These are phyloP conservation scores for Cladosporium phlei DNA, from an alignment of 2,329 filamentous ascomycete genomes.

Conservation along the genomic window DNA sequence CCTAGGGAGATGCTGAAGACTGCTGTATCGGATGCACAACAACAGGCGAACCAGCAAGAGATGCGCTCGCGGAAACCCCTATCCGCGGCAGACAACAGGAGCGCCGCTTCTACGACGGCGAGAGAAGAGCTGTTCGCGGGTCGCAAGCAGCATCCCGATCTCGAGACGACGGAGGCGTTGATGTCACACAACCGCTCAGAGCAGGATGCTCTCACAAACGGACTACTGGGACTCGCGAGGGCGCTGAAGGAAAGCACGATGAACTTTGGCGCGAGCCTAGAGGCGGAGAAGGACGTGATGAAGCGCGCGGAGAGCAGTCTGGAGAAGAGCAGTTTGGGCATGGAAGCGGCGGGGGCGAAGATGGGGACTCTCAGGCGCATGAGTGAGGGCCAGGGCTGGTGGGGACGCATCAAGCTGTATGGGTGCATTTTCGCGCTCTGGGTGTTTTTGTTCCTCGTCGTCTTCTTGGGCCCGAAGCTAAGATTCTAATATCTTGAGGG, in stretches of 20 bases:
- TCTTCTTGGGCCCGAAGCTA: constrained; percentile 83
- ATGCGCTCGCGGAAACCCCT: constrained; percentile 25
- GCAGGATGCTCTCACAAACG: constrained; percentile 76
- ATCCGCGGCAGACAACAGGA: constrained; percentile 23
- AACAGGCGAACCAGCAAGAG: constrained; percentile 17
- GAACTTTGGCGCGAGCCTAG: constrained; percentile 66
- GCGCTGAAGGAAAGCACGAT: constrained; percentile 71
- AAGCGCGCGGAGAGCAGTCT: constrained; percentile 68
- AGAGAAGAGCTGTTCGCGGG: constrained; percentile 34
- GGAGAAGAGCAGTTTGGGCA: constrained; percentile 67
- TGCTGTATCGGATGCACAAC: constrained; percentile 11
- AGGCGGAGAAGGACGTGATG: constrained; percentile 69
- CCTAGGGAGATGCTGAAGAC: constrained; percentile 2
- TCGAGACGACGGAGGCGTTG: constrained; percentile 55
- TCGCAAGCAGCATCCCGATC: constrained; percentile 19
- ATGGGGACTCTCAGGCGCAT: constrained; percentile 75
- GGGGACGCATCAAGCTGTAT: constrained; percentile 72
- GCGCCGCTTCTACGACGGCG: constrained; percentile 32
- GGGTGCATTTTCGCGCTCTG: constrained; percentile 77
- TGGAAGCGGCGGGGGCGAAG: constrained; percentile 68
- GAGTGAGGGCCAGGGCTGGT: constrained; percentile 86
- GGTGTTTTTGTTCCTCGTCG: constrained; percentile 70
- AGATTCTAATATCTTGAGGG: constrained; percentile 70
- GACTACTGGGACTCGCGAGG: constrained; percentile 73
- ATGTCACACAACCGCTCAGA: constrained; percentile 73